Evolutionary conservation across 2,329 filamentous ascomycete species (phyloP).

Genomic region (Plectosphaerella sp.): DNA sequence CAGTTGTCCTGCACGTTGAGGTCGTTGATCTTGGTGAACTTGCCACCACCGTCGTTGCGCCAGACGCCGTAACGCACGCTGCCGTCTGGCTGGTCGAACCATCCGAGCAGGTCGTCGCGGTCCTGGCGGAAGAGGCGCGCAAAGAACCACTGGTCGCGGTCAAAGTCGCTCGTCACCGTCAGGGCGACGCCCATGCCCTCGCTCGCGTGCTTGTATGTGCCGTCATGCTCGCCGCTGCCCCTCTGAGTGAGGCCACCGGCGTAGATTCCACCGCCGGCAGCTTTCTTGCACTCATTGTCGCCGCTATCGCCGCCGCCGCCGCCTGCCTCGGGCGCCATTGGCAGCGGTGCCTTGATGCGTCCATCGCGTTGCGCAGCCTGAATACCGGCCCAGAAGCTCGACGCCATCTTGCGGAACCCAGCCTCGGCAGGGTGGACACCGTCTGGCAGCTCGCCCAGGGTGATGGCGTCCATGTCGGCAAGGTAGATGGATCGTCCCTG

Average conservation of each 20-base stretch:
- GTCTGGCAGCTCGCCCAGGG: not conserved
- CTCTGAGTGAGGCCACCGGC: slow-evolving; percentile 19
- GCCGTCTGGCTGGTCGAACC: not conserved
- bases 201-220: slow-evolving; percentile 19
- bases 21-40: slow-evolving; percentile 8
- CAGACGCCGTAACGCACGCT: not conserved
- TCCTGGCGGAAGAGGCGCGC: slow-evolving; percentile 11
- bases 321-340: not conserved
- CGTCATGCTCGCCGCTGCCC: slow-evolving; percentile 21
- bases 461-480: slow-evolving; percentile 1
- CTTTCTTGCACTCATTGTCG: slow-evolving; percentile 14
- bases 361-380: not conserved
- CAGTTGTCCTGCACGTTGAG: slow-evolving; percentile 4
- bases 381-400: slow-evolving; percentile 17
- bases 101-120: slow-evolving; percentile 13
- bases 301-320: not conserved
- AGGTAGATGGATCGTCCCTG: not conserved
- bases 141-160: slow-evolving; percentile 19
- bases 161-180: slow-evolving; percentile 14
- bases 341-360: not conserved
- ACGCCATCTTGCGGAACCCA: slow-evolving; percentile 6
- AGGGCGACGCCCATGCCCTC: slow-evolving; percentile 11
- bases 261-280: slow-evolving; percentile 12
- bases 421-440: not conserved
- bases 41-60: not conserved